A percentile compares a stretch with the other conserved stretches of the same genome.
Evolutionary conservation across 768 basidiomycete species (phyloP).

Genomic region (Russula dissimulans): DNA sequence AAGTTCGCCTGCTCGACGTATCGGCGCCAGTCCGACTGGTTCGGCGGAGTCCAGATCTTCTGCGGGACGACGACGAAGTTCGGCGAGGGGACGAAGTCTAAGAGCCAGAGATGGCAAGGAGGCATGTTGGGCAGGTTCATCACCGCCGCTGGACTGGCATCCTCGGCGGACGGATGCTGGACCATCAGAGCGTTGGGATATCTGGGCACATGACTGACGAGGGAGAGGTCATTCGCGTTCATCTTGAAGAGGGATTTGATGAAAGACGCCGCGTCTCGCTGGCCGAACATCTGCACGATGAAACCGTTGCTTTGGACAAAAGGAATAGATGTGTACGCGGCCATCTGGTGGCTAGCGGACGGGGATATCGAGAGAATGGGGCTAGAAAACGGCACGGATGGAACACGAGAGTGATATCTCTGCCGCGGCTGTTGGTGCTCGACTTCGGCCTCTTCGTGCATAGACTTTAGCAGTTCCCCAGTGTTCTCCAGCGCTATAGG

Average conservation of each 20-base stretch:
- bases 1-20: conserved; percentile 12
- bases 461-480: no score
- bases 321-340: background rate
- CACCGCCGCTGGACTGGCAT: background rate
- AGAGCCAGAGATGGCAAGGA: conserved; percentile 7
- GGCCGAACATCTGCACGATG: conserved; percentile 9
- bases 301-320: conserved; percentile 1
- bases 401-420: no score
- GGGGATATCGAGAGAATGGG: background rate
- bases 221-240: background rate
- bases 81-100: conserved; percentile 1
- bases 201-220: conserved; percentile 4
- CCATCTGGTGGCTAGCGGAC: background rate
- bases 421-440: no score
- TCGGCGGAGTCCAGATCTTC: conserved; percentile 11
- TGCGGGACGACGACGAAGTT: background rate
- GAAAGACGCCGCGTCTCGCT: conserved; percentile 6
- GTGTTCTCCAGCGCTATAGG: no score
- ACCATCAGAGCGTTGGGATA: conserved; percentile 2
- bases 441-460: no score
- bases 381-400: no score
- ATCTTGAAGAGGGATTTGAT: conserved; percentile 10
- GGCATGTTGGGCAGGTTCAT: no score
- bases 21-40: conserved; percentile 13
- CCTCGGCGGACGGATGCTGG: background rate